Percentiles rank a stretch among this genome's conserved stretches.
Evolutionary conservation across 495 filamentous ascomycete species (phyloP).

Genomic region (Aspergillus sclerotioniger): DNA sequence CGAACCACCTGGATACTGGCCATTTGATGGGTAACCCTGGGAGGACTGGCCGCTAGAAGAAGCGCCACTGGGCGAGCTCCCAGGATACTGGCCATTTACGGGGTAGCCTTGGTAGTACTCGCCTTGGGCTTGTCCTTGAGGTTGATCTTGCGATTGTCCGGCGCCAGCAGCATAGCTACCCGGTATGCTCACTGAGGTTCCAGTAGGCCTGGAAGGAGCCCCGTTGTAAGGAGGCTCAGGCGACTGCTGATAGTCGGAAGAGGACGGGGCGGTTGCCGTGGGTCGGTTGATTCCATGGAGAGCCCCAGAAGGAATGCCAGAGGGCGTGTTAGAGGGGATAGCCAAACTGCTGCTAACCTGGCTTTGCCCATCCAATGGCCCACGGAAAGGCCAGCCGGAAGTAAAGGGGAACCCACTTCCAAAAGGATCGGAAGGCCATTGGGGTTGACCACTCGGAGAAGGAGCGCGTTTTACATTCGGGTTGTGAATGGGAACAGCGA

Average conservation of each 20-base stretch:
- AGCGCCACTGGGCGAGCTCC: too few species aligned
- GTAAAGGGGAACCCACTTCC: neutral
- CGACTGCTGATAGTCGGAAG: neutral
- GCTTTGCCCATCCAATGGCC: too few species aligned
- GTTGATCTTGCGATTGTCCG: neutral
- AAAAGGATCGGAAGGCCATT: neutral
- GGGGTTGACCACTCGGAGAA: too few species aligned
- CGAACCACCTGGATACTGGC: too few species aligned
- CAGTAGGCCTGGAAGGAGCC: neutral
- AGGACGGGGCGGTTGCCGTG: neutral
- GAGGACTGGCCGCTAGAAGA: too few species aligned
- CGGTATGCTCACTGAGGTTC: neutral
- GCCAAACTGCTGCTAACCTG: too few species aligned
- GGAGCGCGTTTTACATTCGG: neutral
- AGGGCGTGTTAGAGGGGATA: too few species aligned
- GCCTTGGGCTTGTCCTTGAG: neutral
- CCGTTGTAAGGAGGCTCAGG: neutral
- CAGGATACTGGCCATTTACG: too few species aligned
- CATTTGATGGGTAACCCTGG: too few species aligned
- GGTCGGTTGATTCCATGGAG: neutral
- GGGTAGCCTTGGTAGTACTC: too few species aligned
- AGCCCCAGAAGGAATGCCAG: neutral
- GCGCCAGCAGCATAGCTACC: neutral
- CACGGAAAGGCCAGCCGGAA: neutral
- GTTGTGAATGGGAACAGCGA: slow-evolving; percentile 4